A percentile compares a stretch with the other conserved stretches of the same genome.
Evolutionary conservation across 2,329 filamentous ascomycete genomes (phyloP).

Genomic region (Sporothrix phasma): DNA sequence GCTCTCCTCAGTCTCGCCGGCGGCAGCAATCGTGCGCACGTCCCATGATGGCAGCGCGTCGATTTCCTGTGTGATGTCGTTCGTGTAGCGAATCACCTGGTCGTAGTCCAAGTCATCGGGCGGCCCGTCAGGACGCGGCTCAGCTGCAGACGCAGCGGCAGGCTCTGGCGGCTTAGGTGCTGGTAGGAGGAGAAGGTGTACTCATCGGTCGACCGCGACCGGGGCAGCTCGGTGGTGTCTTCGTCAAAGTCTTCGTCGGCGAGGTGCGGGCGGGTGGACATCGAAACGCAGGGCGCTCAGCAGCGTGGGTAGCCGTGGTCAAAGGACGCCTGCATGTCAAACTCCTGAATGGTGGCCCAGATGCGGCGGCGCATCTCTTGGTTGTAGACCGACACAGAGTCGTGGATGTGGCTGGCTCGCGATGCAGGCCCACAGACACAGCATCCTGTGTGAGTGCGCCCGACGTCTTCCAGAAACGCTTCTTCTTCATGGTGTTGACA

Average conservation of each 20-base stretch:
- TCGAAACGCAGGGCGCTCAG: constrained; percentile 48
- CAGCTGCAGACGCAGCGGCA: constrained; percentile 46
- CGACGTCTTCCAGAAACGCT: constrained; percentile 51
- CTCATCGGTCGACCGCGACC: constrained; percentile 40
- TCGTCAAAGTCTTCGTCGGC: constrained; percentile 46
- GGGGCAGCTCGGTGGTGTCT: constrained; percentile 35
- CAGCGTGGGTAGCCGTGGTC: constrained; percentile 50
- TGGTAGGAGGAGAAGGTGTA: constrained; percentile 53
- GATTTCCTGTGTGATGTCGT: constrained; percentile 51
- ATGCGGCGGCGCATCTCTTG: constrained; percentile 52
- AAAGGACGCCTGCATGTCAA: constrained; percentile 52
- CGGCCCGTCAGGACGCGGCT: constrained; percentile 45
- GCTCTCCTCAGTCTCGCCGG: constrained; percentile 22
- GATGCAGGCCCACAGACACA: constrained; percentile 49
- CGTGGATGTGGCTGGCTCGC: constrained; percentile 45
- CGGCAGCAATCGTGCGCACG: constrained; percentile 20
- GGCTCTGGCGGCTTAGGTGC: constrained; percentile 45
- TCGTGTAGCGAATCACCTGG: constrained; percentile 50
- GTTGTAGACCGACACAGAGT: constrained; percentile 48
- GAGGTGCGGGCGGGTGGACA: constrained; percentile 44
- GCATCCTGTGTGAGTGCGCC: constrained; percentile 48
- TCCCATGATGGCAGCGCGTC: constrained; percentile 51
- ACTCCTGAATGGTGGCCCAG: constrained; percentile 52
- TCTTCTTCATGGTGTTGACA: constrained; percentile 53
- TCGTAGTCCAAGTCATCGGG: constrained; percentile 49